Evolutionary conservation across 78 protist genomes (phyloP).

Genomic region (Mastigamoeba balamuthi): DNA sequence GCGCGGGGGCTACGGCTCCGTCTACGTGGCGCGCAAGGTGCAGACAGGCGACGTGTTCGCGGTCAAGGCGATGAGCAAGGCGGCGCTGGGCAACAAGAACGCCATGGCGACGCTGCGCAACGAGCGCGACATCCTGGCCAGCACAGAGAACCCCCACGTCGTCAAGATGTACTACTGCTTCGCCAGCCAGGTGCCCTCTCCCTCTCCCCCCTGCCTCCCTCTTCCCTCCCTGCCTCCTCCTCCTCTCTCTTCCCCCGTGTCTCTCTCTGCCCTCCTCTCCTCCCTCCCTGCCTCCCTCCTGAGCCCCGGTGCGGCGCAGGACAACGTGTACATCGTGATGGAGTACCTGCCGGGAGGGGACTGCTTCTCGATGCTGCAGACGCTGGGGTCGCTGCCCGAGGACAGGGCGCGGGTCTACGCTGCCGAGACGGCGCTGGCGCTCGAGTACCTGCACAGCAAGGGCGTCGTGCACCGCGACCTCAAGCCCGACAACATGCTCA

Average conservation of each 20-base stretch:
- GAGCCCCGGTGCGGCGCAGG: too few relatives aligned
- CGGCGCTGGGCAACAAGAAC: conserved; percentile 44
- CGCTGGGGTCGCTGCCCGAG: conserved; percentile 49
- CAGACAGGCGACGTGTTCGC: conserved; percentile 68
- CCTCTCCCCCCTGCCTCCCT: too few relatives aligned
- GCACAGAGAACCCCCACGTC: not conserved
- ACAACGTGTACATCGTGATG: conserved; percentile 63
- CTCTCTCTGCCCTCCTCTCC: too few relatives aligned
- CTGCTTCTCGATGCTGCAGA: conserved; percentile 25
- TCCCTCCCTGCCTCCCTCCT: too few relatives aligned
- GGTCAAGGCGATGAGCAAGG: conserved; percentile 71
- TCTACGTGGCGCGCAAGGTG: conserved; percentile 59
- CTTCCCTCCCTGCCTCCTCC: too few relatives aligned
- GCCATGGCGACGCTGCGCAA: too few relatives aligned
- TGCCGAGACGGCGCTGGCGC: conserved; percentile 51
- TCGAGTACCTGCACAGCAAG: conserved; percentile 42
- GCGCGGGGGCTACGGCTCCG: conserved; percentile 45
- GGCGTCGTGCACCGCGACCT: conserved; percentile 51
- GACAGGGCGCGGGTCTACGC: conserved; percentile 41
- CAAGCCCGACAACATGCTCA: conserved; percentile 50
- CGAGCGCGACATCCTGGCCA: not conserved
- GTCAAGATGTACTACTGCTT: conserved; percentile 10
- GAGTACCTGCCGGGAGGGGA: conserved; percentile 72
- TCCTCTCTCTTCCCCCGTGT: too few relatives aligned
- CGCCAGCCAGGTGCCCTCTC: too few relatives aligned